phyloP scores from a whole-genome alignment of 768 basidiomycete species.

The Russula olivacea region DNA sequence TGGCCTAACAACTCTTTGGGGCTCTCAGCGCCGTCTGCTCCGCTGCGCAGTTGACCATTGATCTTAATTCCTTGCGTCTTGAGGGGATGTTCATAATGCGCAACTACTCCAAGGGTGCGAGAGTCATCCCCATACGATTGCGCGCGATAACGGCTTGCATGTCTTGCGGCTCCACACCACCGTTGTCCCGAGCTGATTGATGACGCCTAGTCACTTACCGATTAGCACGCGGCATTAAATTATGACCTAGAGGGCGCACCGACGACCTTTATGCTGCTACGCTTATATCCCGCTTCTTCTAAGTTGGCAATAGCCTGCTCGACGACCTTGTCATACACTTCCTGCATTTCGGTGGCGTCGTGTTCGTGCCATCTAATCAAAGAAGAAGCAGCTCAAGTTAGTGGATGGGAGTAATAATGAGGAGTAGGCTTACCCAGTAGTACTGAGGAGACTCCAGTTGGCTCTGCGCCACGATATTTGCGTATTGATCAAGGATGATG shows the following conservation, averaged over 20 bases:
- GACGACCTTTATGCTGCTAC: slow-evolving; percentile 83
- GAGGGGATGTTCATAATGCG: slow-evolving; percentile 71
- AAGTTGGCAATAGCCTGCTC: slow-evolving; percentile 62
- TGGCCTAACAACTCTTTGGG: slow-evolving; percentile 59
- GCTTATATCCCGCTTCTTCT: slow-evolving; percentile 69
- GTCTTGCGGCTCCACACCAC: slow-evolving; percentile 89
- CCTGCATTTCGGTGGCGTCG: slow-evolving; percentile 76
- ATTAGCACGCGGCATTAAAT: not conserved
- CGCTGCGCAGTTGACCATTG: slow-evolving; percentile 61
- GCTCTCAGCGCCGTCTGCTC: slow-evolving; percentile 58
- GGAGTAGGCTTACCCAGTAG: slow-evolving; percentile 53
- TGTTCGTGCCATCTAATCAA: slow-evolving; percentile 87
- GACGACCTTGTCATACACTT: slow-evolving; percentile 70
- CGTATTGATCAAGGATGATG: slow-evolving; percentile 83
- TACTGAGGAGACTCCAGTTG: slow-evolving; percentile 94
- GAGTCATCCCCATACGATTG: slow-evolving; percentile 97
- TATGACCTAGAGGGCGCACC: slow-evolving; percentile 45
- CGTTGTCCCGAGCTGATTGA: slow-evolving; percentile 95
- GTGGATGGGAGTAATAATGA: not conserved
- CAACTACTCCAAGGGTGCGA: slow-evolving; percentile 81
- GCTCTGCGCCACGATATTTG: slow-evolving; percentile 81
- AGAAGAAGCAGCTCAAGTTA: not conserved
- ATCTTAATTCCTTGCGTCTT: slow-evolving; percentile 64
- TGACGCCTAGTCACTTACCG: slow-evolving; percentile 59
- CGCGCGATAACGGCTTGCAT: slow-evolving; percentile 80